phyloP scores from a whole-genome alignment of 1,284 basidiomycete species.

The Pseudomicrostroma phylloplanum region DNA sequence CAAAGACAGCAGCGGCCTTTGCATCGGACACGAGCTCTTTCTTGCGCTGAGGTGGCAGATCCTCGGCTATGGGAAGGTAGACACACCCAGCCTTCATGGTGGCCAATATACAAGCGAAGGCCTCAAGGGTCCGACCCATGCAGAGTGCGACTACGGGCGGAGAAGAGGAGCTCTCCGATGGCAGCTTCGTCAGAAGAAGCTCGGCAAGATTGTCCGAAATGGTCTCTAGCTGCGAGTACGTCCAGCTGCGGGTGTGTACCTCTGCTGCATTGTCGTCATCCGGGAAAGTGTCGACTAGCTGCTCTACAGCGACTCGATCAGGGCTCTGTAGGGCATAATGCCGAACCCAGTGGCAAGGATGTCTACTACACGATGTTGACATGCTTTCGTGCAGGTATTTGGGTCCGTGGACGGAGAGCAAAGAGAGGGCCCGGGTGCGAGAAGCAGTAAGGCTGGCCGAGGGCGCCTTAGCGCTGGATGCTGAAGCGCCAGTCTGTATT shows the following conservation, averaged over 20 bases:
- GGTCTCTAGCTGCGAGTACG: slow-evolving; percentile 4
- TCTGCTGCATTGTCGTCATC: background rate
- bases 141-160: slow-evolving; percentile 1
- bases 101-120: slow-evolving; percentile 11
- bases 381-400: background rate
- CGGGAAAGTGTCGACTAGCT: slow-evolving; percentile 1
- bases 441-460: background rate
- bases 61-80: slow-evolving; percentile 50
- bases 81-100: slow-evolving; percentile 36
- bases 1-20: slow-evolving; percentile 24
- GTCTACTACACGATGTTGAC: background rate
- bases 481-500: background rate
- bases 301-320: background rate
- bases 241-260: background rate
- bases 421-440: background rate
- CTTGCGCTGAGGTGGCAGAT: slow-evolving; percentile 45
- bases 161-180: background rate
- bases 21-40: slow-evolving; percentile 36
- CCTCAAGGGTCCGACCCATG: slow-evolving; percentile 12
- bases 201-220: background rate
- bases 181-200: background rate
- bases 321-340: background rate
- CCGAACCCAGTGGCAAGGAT: slow-evolving; percentile 9
- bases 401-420: background rate
- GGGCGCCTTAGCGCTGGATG: background rate